Evolutionary conservation across 805 yeast species (phyloP).

Genomic region (Yarrowia sp.): DNA sequence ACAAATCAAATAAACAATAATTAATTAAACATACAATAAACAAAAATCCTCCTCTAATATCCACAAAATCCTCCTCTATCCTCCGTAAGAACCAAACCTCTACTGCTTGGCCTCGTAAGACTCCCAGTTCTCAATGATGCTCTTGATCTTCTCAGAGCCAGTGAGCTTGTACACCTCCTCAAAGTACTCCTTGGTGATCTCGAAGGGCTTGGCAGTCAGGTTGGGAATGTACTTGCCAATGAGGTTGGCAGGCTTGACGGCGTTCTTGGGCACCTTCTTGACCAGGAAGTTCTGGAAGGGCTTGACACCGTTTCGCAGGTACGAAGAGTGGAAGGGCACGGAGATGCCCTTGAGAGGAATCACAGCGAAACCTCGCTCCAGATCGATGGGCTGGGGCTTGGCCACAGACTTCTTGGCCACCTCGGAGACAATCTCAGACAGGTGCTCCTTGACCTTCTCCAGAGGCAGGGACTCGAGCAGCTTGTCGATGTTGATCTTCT

Average conservation of each 20-base stretch:
- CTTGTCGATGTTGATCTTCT: constrained; percentile 89
- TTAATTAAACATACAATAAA: background rate
- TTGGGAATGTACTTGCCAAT: constrained; percentile 97
- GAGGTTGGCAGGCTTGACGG: constrained; percentile 91
- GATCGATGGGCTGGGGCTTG: constrained; percentile 94
- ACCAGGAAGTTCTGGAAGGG: constrained; percentile 97
- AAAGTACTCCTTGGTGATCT: constrained; percentile 94
- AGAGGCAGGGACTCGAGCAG: constrained; percentile 76
- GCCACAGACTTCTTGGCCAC: constrained; percentile 76
- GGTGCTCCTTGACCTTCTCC: constrained; percentile 85
- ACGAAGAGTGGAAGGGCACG: constrained; percentile 99
- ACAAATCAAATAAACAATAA: background rate
- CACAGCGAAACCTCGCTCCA: constrained; percentile 97
- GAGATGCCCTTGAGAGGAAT: constrained; percentile 98
- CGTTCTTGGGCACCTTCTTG: constrained; percentile 92
- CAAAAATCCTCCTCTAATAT: background rate
- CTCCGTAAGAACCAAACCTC: background rate
- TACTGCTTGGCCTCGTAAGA: constrained; percentile 50
- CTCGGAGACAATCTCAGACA: constrained; percentile 83
- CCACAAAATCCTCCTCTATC: background rate
- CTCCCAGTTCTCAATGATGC: constrained; percentile 94
- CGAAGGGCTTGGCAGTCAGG: constrained; percentile 96
- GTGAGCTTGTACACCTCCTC: constrained; percentile 93
- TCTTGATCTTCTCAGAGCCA: constrained; percentile 84
- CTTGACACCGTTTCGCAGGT: constrained; percentile 96